Evolutionary conservation across 345 rosid species (phyloP).

Genomic region (Pistacia atlantica): DNA sequence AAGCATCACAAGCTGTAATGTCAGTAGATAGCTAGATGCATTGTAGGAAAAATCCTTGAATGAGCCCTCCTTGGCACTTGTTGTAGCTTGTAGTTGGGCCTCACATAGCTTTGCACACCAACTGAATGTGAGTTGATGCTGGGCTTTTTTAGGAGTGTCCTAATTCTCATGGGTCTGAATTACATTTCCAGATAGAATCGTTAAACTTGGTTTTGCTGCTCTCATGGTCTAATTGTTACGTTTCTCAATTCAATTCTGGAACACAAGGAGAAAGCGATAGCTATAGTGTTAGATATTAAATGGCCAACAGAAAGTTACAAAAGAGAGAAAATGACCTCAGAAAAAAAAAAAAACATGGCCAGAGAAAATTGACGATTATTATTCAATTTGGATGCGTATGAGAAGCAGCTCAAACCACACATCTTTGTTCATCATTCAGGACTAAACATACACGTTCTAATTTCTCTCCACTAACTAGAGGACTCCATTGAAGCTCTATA

Average conservation of each 20-base stretch:
- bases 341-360: not conserved
- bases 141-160: not conserved
- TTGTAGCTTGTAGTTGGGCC: not conserved
- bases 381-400: constrained; percentile 3
- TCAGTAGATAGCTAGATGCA: too few species aligned
- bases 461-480: not conserved
- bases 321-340: not conserved
- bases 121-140: not conserved
- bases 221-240: not conserved
- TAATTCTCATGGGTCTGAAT: not conserved
- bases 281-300: not conserved
- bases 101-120: not conserved
- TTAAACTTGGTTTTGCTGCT: not conserved
- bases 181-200: not conserved
- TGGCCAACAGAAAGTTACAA: not conserved
- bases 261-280: not conserved
- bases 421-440: not conserved
- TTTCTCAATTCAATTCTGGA: not conserved
- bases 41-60: too few species aligned
- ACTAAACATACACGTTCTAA: not conserved
- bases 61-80: too few species aligned
- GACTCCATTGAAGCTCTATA: constrained; percentile 22
- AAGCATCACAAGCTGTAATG: too few species aligned
- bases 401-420: not conserved
- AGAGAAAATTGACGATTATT: constrained; percentile 11